Percentiles rank a stretch among this genome's conserved stretches.
phyloP scores from a whole-genome alignment of 2,329 filamentous ascomycete species.

The Hypoxylon sp. region DNA sequence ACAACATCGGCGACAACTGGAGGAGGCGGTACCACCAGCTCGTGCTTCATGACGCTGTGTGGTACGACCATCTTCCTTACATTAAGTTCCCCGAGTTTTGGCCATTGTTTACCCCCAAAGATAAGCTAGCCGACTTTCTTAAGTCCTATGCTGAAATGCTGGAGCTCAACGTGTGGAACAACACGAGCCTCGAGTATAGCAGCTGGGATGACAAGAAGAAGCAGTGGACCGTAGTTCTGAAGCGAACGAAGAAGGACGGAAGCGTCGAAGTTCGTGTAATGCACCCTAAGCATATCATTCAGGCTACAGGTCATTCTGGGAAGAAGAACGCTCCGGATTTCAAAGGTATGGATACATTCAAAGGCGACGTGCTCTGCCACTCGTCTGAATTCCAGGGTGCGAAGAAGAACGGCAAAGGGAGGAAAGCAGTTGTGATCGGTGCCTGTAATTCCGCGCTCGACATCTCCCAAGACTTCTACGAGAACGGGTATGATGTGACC shows the following conservation, averaged over 20 bases:
- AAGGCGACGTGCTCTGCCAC: constrained; percentile 69
- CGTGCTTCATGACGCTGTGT: constrained; percentile 75
- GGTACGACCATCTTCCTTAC: constrained; percentile 72
- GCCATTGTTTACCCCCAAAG: constrained; percentile 77
- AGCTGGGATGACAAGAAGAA: constrained; percentile 64
- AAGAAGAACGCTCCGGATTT: constrained; percentile 73
- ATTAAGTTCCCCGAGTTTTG: constrained; percentile 72
- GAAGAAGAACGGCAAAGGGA: constrained; percentile 56
- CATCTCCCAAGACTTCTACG: constrained; percentile 71
- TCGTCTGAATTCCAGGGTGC: constrained; percentile 66
- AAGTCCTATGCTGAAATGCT: constrained; percentile 72
- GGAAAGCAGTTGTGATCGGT: constrained; percentile 70
- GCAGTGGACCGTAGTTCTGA: constrained; percentile 66
- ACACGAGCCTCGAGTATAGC: constrained; percentile 62
- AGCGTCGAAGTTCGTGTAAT: constrained; percentile 66
- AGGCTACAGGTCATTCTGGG: constrained; percentile 77
- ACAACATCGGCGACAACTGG: constrained; percentile 72
- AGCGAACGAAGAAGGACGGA: constrained; percentile 49
- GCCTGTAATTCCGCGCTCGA: constrained; percentile 73
- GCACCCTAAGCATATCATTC: constrained; percentile 74
- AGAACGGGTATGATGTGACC: constrained; percentile 71
- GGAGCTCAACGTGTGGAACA: constrained; percentile 76
- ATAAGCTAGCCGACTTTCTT: constrained; percentile 76
- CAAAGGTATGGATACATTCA: constrained; percentile 67
- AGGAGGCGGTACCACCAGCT: constrained; percentile 69